A percentile compares a stretch with the other conserved stretches of the same genome.
Conservation (phyloP, 768 basidiomycete genomes). For the Kwoniella europaea region DNA sequence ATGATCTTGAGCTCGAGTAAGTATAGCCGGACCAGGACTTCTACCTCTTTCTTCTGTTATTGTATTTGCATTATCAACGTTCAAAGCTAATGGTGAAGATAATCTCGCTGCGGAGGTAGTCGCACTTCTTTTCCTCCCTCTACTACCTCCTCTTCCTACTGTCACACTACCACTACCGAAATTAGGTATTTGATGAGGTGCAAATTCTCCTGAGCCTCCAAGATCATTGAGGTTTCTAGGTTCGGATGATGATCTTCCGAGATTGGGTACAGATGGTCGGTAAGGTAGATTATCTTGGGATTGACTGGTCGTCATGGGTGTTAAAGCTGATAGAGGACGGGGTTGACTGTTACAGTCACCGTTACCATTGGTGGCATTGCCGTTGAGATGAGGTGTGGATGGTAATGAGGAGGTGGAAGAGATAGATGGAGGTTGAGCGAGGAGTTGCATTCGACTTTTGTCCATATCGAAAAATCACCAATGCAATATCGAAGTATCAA, state of each 20-base stretch:
- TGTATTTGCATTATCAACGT: background rate
- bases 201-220: background rate
- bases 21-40: conserved; percentile 18
- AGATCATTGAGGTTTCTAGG: conserved; percentile 16
- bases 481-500: background rate
- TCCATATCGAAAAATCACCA: background rate
- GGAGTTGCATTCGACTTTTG: conserved; percentile 24
- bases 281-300: background rate
- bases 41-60: conserved; percentile 10
- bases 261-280: conserved; percentile 18
- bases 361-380: background rate
- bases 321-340: background rate
- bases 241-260: conserved; percentile 14
- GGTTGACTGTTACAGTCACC: background rate
- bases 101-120: background rate
- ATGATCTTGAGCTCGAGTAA: too few species aligned
- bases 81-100: background rate
- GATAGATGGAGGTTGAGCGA: conserved; percentile 9
- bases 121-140: conserved; percentile 10
- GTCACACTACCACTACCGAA: background rate
- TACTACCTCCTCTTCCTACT: conserved; percentile 12
- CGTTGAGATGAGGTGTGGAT: conserved; percentile 5
- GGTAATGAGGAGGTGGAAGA: conserved; percentile 14
- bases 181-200: conserved; percentile 15
- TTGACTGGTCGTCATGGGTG: background rate